Base-by-base conservation (phyloP, 805 yeast genomes). In the Saccharomycopsis fermentans region DNA sequence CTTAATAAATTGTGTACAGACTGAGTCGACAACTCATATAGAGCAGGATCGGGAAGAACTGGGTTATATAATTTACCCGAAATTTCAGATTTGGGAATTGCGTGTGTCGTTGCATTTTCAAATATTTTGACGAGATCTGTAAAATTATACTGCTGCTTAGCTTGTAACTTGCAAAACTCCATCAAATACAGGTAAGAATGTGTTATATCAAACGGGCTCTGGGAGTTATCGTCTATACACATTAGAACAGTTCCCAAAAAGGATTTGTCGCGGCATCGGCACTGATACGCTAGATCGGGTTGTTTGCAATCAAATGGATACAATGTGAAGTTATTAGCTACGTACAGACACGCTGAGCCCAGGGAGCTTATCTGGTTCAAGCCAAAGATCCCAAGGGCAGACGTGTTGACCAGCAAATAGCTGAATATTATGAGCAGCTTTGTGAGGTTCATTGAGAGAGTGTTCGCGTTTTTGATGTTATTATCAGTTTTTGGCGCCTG, bases 311-410 rank as follows among this genome's bases (percentile, higher is more conserved):
- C 67, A 57, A 71, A 71, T 24, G 73, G 73, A 54, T 66, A 69
- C 6, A 64, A 60, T 2, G 73, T 67, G 21, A 69, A 61, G 55
- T 72, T 71, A 55, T 68, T 69, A 12, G 73, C 71, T 16, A 69
- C 64, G 58, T 65, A 67, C 2, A 72, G 57, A 63, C 77, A 74
- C 3, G 76, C 65, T 3, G 74, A 74, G 14, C 75, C 77, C 52
- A 68, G 67, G 24, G 58, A 36, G 19, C 54, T 54, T 24, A 50
- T 55, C 4, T 32, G 37, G 16, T 34, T 53, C 21, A 57, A 43
- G 4, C 59, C 59, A 3, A 57, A 29, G 16, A 40, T 57, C 24
- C 56, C 55, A 19, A 52, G 48, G 24, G 53, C 29, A 9, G 50
- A 43, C 24, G 6, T 29, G 1, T 21, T 43, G 29, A 43, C 6